These are phyloP conservation scores for Lipomyces orientalis DNA, from an alignment of 805 yeast species.

Conservation along the genomic window DNA sequence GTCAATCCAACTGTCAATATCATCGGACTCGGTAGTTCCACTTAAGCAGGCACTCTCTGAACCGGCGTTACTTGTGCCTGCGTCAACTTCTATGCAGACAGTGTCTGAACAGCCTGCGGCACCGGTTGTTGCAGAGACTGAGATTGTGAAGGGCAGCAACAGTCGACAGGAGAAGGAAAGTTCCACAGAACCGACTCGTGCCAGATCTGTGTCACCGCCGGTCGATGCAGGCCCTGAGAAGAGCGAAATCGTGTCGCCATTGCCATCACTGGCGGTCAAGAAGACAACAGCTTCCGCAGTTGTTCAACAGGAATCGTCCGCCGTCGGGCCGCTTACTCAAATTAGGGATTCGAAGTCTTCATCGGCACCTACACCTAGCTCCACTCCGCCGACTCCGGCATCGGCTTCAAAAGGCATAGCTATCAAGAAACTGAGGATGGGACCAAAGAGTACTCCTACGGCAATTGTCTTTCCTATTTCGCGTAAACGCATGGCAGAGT, in stretches of 20 bases:
- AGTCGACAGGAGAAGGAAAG: not conserved
- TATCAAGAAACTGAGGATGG: conserved; percentile 4
- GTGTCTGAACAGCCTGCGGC: not conserved
- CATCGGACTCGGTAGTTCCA: not conserved
- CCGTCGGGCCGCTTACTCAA: not conserved
- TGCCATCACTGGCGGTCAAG: not conserved
- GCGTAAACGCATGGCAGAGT: not conserved
- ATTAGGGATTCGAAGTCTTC: not conserved
- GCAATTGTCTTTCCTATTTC: not conserved
- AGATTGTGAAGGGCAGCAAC: not conserved
- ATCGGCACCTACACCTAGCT: not conserved
- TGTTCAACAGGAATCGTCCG: not conserved
- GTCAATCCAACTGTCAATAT: not conserved
- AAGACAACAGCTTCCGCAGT: not conserved
- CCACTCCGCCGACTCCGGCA: not conserved
- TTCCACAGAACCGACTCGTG: not conserved
- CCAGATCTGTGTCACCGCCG: not conserved
- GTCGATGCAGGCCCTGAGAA: not conserved
- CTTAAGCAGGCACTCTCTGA: not conserved
- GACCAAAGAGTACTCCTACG: conserved; percentile 3
- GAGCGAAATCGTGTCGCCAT: not conserved
- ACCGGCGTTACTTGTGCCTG: not conserved
- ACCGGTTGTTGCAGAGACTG: not conserved
- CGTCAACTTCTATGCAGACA: not conserved
- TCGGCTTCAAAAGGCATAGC: not conserved